Evolutionary conservation across 345 rosid genomes (phyloP), one percentile per base, ranked within the genome.

Genomic region (thale cress (Arabidopsis thaliana)): DNA sequence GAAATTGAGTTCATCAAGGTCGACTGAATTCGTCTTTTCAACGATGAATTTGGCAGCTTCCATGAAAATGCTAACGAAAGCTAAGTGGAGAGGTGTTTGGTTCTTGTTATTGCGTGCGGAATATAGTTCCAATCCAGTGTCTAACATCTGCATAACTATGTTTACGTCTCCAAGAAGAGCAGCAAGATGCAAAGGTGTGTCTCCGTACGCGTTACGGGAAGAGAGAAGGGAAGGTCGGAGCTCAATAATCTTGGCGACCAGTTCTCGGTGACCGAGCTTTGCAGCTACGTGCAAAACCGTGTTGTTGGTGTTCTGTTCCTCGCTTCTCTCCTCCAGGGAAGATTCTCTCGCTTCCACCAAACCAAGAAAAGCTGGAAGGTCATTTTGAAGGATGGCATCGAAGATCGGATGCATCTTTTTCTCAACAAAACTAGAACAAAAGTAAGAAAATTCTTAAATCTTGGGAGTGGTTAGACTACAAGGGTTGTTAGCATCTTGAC

Each of bases 131-230:
- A 53, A 22, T 24, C 62, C 37, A 42, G 67, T 78, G 20, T 67
- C 23, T 69, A 78, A 52, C n/a, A 56, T 67, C 37, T 76, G 22
- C 10, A 33, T 64, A 70, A 72, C 77, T 0, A 80, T 82, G 38
- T 80, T 77, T 0, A 40, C 76, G 66, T 72, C 83, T 53, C 75
- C 78, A 61, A 84, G 34, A 4, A 84, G 22, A 2, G 87, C 85
- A 2, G 85, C 86, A 58, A 79, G 83, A 25, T 84, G 85, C 76
- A 86, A 48, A n/a, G 90, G 88, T 1, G 84, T 86, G 83, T 84
- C 84, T 78, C 59, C 0, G 24, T 45, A 59, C 58, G 77, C 79
- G 56, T 86, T 84, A 70, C 79, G 79, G 28, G 73, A 76, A 3
- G n/a, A 8, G 53, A 73, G 67, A 69, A 83, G 66, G 16, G 72